A percentile compares a stretch with the other conserved stretches of the same genome.
Evolutionary conservation across 805 yeast genomes (phyloP).

Genomic region (Sugiyamaella lignohabitans): DNA sequence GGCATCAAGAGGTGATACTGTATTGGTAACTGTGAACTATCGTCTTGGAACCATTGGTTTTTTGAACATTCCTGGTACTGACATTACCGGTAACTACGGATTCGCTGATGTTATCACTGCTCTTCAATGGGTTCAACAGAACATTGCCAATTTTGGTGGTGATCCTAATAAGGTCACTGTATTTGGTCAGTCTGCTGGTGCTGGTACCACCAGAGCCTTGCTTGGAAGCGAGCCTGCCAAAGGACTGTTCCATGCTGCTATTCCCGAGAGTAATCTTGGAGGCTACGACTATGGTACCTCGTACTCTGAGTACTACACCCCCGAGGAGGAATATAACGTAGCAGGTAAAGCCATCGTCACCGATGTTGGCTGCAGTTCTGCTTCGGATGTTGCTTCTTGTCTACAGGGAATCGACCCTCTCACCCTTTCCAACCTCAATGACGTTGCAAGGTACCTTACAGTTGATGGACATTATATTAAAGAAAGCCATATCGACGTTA

Average conservation of each 20-base stretch:
- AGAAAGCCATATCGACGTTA: neutral
- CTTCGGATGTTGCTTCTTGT: neutral
- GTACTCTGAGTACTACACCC: neutral
- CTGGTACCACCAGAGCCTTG: slow-evolving; percentile 19
- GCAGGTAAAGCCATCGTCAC: neutral
- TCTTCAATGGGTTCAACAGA: slow-evolving; percentile 33
- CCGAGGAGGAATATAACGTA: neutral
- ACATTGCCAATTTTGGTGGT: slow-evolving; percentile 36
- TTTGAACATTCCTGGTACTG: slow-evolving; percentile 21
- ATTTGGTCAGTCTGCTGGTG: slow-evolving; percentile 39
- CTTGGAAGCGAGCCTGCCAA: slow-evolving; percentile 13
- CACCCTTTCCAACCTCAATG: neutral
- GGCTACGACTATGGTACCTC: neutral
- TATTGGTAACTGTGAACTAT: slow-evolving; percentile 31
- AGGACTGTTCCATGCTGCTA: slow-evolving; percentile 19
- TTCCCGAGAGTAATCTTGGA: slow-evolving; percentile 2
- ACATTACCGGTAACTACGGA: slow-evolving; percentile 31
- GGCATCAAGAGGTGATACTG: slow-evolving; percentile 20
- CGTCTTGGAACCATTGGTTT: slow-evolving; percentile 36
- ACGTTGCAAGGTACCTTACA: neutral
- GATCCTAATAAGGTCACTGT: slow-evolving; percentile 32
- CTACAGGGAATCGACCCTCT: neutral
- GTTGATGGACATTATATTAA: neutral
- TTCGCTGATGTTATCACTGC: slow-evolving; percentile 35
- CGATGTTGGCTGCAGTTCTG: neutral